Percentiles rank a stretch among this genome's conserved stretches.
Conservation (phyloP, 768 basidiomycete species). For the Tremella mesenterica region DNA sequence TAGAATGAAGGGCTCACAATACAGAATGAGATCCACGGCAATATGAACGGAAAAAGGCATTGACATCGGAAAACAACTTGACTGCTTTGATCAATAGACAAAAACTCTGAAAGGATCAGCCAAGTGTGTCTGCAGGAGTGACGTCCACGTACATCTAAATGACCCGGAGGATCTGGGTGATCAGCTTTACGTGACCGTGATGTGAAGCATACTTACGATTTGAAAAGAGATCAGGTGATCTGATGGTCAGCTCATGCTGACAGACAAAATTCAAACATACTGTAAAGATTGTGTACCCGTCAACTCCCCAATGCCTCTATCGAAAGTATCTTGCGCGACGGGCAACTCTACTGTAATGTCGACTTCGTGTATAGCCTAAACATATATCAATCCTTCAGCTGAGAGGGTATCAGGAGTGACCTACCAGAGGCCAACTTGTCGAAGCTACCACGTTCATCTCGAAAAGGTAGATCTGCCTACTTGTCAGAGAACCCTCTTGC, state of each 20-base stretch:
- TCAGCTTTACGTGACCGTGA: slow-evolving; percentile 6
- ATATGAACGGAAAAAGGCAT: slow-evolving; percentile 26
- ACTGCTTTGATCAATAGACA: slow-evolving; percentile 28
- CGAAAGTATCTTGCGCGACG: slow-evolving; percentile 18
- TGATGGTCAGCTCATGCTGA: neutral
- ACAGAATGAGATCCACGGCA: slow-evolving; percentile 13
- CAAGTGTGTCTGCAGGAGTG: neutral
- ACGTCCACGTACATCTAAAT: slow-evolving; percentile 23
- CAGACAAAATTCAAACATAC: slow-evolving; percentile 17
- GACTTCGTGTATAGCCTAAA: slow-evolving; percentile 20
- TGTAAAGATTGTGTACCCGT: slow-evolving; percentile 21
- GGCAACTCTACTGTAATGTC: slow-evolving; percentile 37
- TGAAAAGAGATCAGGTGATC: slow-evolving; percentile 3
- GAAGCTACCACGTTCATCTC: slow-evolving; percentile 26
- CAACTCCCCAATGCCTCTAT: slow-evolving; percentile 16
- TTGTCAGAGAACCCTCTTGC: neutral
- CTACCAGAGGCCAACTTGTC: slow-evolving; percentile 1
- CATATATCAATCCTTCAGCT: too few species aligned
- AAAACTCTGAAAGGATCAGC: slow-evolving; percentile 9
- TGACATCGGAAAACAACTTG: slow-evolving; percentile 22
- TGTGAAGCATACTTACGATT: neutral
- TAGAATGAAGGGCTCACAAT: slow-evolving; percentile 6
- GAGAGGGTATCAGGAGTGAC: neutral
- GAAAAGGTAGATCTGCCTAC: slow-evolving; percentile 23
- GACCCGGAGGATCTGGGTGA: slow-evolving; percentile 16